Conservation (phyloP, 768 basidiomycete genomes). For the Rhodosporidiobolus sp. region DNA sequence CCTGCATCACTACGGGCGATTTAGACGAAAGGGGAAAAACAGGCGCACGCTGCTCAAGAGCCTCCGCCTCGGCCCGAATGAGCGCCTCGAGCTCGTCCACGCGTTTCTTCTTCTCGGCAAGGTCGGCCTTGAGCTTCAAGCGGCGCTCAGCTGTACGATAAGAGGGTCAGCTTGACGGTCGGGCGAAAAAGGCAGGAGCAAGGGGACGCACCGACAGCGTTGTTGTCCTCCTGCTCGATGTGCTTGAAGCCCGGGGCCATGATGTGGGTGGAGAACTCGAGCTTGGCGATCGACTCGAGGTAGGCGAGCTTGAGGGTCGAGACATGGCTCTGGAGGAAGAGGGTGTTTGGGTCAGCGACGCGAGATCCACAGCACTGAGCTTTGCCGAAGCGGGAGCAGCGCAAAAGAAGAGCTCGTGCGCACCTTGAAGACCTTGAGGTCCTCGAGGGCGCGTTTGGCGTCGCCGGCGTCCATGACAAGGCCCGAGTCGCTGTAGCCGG, state of each 20-base stretch:
- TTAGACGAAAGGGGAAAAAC: too few species aligned
- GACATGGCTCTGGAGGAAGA: slow-evolving; percentile 21
- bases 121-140: slow-evolving; percentile 9
- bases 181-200: too few species aligned
- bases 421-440: slow-evolving; percentile 39
- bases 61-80: slow-evolving; percentile 29
- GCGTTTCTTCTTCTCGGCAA: slow-evolving; percentile 21
- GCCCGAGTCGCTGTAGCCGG: slow-evolving; percentile 21
- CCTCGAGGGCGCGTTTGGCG: slow-evolving; percentile 10
- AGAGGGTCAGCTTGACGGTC: too few species aligned
- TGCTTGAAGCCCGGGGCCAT: background rate
- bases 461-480: slow-evolving; percentile 26
- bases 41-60: slow-evolving; percentile 21
- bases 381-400: too few species aligned
- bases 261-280: slow-evolving; percentile 31
- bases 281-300: slow-evolving; percentile 35
- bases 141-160: background rate
- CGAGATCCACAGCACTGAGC: background rate
- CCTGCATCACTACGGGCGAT: too few species aligned
- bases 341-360: background rate
- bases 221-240: slow-evolving; percentile 21
- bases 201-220: slow-evolving; percentile 8
- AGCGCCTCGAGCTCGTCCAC: slow-evolving; percentile 24
- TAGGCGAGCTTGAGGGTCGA: slow-evolving; percentile 42
- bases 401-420: background rate